Evolutionary conservation across 2,329 filamentous ascomycete species (phyloP), one percentile per base, ranked within the genome.

Genomic region (Cordyceps tenuipes): DNA sequence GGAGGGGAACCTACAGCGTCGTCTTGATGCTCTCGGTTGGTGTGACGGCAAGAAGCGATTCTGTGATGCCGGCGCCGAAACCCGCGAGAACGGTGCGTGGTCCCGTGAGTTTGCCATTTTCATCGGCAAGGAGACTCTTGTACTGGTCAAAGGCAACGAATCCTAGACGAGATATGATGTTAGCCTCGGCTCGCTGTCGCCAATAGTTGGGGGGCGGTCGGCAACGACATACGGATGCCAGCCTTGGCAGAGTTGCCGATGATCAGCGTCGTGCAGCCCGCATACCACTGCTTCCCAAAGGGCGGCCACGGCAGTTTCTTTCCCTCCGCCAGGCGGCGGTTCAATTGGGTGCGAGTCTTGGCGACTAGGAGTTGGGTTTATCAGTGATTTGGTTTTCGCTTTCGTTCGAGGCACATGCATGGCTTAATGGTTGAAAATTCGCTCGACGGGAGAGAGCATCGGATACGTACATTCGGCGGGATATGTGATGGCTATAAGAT

Each of bases 21-120:
- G 94, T 99, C 80, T 99, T 99, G 76, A 99, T 97, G 69, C 90
- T 95, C 77, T 99, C 94, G 62, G 95, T 97, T 0, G 94, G 94
- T 39, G 94, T 99, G 39, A 99, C 94, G 12, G 94, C 94, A 3
- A 99, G 77, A 56, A 97, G 76, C 3, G 90, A 95, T 77, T 99
- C 94, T 3, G 93, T 97, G 56, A 96, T 89, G 60, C 94, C 94
- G 9, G 94, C 94, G 62, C 93, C 90, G 70, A 99, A 96, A 3
- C 94, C 94, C 46, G 92, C 92, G 61, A 97, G 83, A 1, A 97
- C 94, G 1, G 93, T 97, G 65, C 88, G 83, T 15, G 93, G 92
- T 0, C 94, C 93, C 4, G 89, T 91, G 47, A 97, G 88, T 66
- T 93, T 92, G 66, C 94, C 94, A 65, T 94, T 81, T 53, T 85